phyloP scores from a whole-genome alignment of 495 filamentous ascomycete genomes.

The Penicillium bovifimosum region DNA sequence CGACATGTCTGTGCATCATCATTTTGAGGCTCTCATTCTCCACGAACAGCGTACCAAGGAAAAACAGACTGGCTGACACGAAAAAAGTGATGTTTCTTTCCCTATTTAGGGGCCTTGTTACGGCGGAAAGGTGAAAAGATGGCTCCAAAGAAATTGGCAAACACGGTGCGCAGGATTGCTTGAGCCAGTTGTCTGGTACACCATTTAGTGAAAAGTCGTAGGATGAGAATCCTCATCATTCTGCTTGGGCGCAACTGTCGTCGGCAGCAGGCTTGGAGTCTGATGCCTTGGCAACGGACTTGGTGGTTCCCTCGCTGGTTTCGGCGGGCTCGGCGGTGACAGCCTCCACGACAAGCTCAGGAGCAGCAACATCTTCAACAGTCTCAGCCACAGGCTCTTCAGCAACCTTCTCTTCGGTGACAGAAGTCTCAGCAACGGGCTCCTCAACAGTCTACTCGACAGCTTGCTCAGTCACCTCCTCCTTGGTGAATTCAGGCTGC shows the following conservation, averaged over 20 bases:
- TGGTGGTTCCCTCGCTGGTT: conserved; percentile 9
- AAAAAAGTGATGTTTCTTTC: conserved; percentile 9
- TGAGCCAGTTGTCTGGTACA: conserved; percentile 42
- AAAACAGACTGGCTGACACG: conserved; percentile 4
- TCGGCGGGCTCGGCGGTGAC: conserved; percentile 13
- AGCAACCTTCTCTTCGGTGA: neutral
- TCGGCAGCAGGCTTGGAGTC: conserved; percentile 9
- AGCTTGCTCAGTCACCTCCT: neutral
- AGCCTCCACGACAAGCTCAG: neutral
- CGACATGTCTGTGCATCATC: too few relatives aligned
- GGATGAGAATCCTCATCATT: conserved; percentile 37
- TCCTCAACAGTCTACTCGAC: too few relatives aligned
- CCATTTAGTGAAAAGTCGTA: conserved; percentile 39
- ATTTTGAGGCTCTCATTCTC: neutral
- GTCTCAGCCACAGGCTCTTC: neutral
- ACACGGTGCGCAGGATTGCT: conserved; percentile 40
- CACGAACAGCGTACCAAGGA: conserved; percentile 10
- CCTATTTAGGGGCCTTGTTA: conserved; percentile 29
- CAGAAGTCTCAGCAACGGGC: conserved; percentile 1
- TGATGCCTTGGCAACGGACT: conserved; percentile 3
- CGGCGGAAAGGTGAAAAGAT: conserved; percentile 40
- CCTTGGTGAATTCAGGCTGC: neutral
- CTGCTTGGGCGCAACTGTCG: conserved; percentile 18
- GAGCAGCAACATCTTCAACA: neutral
- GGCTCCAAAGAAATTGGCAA: conserved; percentile 37